These are phyloP conservation scores for Tricholoma hemisulphureum DNA, from an alignment of 768 basidiomycete species.

Conservation along the genomic window DNA sequence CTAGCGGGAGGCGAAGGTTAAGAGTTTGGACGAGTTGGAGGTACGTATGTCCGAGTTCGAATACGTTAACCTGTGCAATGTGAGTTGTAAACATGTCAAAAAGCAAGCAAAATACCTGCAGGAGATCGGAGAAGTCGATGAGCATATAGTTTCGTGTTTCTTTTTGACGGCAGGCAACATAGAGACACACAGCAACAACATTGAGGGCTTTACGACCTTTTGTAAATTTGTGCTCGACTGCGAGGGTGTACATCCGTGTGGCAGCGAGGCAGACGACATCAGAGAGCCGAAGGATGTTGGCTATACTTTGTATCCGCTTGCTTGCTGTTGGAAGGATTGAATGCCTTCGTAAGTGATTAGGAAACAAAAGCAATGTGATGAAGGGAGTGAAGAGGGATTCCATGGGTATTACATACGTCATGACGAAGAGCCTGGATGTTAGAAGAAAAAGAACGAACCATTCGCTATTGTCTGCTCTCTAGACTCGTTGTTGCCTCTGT, in stretches of 20 bases:
- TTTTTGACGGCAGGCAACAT: constrained; percentile 88
- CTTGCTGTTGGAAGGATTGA: constrained; percentile 49
- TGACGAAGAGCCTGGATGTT: too few species aligned
- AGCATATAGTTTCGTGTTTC: constrained; percentile 95
- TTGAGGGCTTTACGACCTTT: constrained; percentile 91
- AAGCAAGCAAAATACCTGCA: constrained; percentile 54
- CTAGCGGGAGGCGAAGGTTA: constrained; percentile 79
- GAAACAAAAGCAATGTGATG: constrained; percentile 4
- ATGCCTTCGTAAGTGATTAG: background rate
- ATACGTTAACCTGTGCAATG: constrained; percentile 82
- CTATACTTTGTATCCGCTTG: constrained; percentile 80
- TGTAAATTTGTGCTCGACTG: constrained; percentile 91
- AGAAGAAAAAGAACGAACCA: constrained; percentile 45
- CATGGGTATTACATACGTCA: too few species aligned
- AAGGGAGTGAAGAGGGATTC: background rate
- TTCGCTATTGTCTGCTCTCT: constrained; percentile 90
- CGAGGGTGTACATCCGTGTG: constrained; percentile 86
- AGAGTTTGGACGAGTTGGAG: constrained; percentile 90
- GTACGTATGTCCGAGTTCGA: constrained; percentile 94
- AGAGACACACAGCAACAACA: constrained; percentile 94
- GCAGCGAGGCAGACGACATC: constrained; percentile 81
- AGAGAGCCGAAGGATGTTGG: constrained; percentile 71
- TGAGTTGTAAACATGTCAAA: constrained; percentile 7
- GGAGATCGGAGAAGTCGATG: constrained; percentile 96
- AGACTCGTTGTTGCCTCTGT: constrained; percentile 75